phyloP scores from a whole-genome alignment of 129 eudicot genomes.

The Flaveria linearis region DNA sequence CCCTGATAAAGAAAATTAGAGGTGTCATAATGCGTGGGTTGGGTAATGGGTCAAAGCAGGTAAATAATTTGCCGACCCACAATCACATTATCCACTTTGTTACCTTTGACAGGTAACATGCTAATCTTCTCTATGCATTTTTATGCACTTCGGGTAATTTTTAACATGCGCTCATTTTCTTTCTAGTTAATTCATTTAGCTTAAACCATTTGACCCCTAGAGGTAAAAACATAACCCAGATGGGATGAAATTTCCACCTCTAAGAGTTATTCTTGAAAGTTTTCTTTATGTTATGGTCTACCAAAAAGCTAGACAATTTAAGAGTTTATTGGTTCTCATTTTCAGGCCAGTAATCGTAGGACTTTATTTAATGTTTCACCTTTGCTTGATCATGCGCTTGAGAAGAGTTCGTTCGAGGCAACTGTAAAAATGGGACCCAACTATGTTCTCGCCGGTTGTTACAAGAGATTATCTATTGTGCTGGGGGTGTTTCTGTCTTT shows the following conservation, averaged over 20 bases:
- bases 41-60: slow-evolving; percentile 10
- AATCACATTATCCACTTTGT: neutral
- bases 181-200: neutral
- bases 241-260: neutral
- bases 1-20: neutral
- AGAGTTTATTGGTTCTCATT: slow-evolving; percentile 24
- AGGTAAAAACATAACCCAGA: neutral
- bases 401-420: slow-evolving; percentile 76
- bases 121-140: neutral
- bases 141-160: neutral
- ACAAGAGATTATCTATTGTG: slow-evolving; percentile 90
- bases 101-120: neutral
- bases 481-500: slow-evolving; percentile 98
- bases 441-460: slow-evolving; percentile 89
- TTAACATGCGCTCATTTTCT: neutral
- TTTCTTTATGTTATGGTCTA: slow-evolving; percentile 6
- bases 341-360: slow-evolving; percentile 87
- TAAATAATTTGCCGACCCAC: neutral
- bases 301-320: slow-evolving; percentile 11
- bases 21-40: neutral
- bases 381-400: slow-evolving; percentile 59
- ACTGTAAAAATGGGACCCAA: slow-evolving; percentile 81
- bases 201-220: neutral
- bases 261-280: neutral
- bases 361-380: slow-evolving; percentile 84